Evolutionary conservation across 345 rosid species (phyloP).

Genomic region (Gossypium turneri): DNA sequence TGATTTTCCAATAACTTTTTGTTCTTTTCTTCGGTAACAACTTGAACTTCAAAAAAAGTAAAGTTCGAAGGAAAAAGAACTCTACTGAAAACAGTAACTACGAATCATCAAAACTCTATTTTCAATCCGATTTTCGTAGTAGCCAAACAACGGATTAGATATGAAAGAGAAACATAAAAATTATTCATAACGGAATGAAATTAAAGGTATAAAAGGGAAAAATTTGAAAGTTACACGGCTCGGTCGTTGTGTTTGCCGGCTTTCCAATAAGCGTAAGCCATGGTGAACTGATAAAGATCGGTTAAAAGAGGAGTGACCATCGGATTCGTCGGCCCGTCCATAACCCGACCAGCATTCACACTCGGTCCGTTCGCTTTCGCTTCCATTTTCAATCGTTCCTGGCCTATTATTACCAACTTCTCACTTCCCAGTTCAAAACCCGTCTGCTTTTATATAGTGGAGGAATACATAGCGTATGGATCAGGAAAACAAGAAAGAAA

Average conservation of each 20-base stretch:
- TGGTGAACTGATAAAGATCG: constrained; percentile 96
- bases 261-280: constrained; percentile 99
- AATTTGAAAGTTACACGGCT: constrained; percentile 52
- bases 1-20: neutral
- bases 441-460: neutral
- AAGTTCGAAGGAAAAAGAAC: neutral
- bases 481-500: neutral
- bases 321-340: constrained; percentile 73
- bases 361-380: constrained; percentile 27
- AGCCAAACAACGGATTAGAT: neutral
- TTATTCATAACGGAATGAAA: neutral
- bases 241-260: constrained; percentile 81
- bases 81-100: neutral
- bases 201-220: neutral
- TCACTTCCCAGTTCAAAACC: neutral
- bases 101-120: neutral
- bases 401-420: neutral
- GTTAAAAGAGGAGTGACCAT: constrained; percentile 94
- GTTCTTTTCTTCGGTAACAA: neutral
- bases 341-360: constrained; percentile 33
- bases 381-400: constrained; percentile 24
- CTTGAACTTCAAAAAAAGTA: neutral
- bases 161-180: neutral
- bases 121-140: constrained; percentile 2
- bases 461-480: neutral